phyloP scores from a whole-genome alignment of 495 filamentous ascomycete genomes.

The Xylaria nigripes region DNA sequence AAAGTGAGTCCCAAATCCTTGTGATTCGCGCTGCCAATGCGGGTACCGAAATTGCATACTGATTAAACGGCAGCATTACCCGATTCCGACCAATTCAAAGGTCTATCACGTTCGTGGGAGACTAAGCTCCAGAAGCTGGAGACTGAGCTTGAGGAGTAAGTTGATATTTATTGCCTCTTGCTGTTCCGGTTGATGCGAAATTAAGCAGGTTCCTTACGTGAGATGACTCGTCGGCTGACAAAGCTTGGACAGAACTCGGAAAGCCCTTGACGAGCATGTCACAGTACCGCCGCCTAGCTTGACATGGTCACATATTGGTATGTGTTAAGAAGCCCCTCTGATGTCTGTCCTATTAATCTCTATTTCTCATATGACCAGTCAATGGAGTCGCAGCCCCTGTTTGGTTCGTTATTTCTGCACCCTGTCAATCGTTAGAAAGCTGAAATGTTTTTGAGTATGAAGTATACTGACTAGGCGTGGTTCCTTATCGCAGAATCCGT shows the following conservation, averaged over 20 bases:
- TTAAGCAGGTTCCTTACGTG: neutral
- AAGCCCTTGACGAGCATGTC: constrained; percentile 7
- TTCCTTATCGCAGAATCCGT: constrained; percentile 3
- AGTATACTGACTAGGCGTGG: neutral
- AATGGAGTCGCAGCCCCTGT: neutral
- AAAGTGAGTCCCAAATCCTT: constrained; percentile 2
- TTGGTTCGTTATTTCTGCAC: neutral
- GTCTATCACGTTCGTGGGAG: constrained; percentile 10
- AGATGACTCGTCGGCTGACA: constrained; percentile 1
- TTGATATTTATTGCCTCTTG: neutral
- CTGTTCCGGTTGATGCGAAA: neutral
- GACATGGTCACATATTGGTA: constrained; percentile 13
- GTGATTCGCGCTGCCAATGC: neutral
- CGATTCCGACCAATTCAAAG: constrained; percentile 11
- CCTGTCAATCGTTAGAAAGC: neutral
- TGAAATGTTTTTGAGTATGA: neutral
- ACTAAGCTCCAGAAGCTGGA: constrained; percentile 12
- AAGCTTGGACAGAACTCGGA: neutral
- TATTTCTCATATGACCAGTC: neutral
- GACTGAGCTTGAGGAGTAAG: constrained; percentile 9
- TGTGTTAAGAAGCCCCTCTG: neutral
- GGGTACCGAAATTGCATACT: neutral
- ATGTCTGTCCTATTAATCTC: neutral
- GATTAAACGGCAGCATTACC: constrained; percentile 6
- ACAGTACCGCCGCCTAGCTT: constrained; percentile 2